Conservation (phyloP, 208 protist genomes). For the Trypanosoma theileri region DNA sequence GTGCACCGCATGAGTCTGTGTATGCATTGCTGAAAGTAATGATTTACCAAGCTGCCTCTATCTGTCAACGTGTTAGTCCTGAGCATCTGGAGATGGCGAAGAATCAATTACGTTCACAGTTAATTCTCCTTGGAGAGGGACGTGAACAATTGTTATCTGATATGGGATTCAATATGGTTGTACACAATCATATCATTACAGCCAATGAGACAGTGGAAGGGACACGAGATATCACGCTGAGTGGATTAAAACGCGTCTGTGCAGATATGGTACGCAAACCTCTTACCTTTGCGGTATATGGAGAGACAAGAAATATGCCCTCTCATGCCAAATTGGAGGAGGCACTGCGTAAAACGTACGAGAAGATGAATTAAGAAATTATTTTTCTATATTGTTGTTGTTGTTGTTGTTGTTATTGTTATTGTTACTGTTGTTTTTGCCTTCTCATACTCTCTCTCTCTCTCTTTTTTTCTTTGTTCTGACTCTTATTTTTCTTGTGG, state of each 20-base stretch:
- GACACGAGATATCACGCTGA: slow-evolving; percentile 66
- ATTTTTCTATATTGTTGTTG: too few species aligned
- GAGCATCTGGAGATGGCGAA: slow-evolving; percentile 85
- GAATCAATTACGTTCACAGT: slow-evolving; percentile 85
- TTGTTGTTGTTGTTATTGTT: too few species aligned
- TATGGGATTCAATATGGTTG: slow-evolving; percentile 86
- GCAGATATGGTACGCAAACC: slow-evolving; percentile 63
- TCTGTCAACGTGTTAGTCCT: slow-evolving; percentile 75
- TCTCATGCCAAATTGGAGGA: slow-evolving; percentile 53
- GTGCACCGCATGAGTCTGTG: slow-evolving; percentile 76
- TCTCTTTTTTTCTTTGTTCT: neutral
- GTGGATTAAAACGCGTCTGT: slow-evolving; percentile 62
- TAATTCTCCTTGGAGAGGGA: slow-evolving; percentile 82
- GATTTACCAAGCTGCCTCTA: slow-evolving; percentile 74
- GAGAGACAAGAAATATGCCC: slow-evolving; percentile 65
- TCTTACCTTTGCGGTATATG: slow-evolving; percentile 77
- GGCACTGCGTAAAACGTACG: slow-evolving; percentile 52
- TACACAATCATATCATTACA: slow-evolving; percentile 82
- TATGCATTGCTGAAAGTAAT: slow-evolving; percentile 69
- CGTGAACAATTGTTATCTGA: slow-evolving; percentile 84
- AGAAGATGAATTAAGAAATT: slow-evolving; percentile 31
- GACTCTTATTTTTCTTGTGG: too few species aligned
- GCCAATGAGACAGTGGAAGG: slow-evolving; percentile 71
- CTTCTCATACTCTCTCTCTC: neutral
- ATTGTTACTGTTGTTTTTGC: too few species aligned